Conservation (phyloP, 2,329 filamentous ascomycete genomes). For the Neurospora crassa region DNA sequence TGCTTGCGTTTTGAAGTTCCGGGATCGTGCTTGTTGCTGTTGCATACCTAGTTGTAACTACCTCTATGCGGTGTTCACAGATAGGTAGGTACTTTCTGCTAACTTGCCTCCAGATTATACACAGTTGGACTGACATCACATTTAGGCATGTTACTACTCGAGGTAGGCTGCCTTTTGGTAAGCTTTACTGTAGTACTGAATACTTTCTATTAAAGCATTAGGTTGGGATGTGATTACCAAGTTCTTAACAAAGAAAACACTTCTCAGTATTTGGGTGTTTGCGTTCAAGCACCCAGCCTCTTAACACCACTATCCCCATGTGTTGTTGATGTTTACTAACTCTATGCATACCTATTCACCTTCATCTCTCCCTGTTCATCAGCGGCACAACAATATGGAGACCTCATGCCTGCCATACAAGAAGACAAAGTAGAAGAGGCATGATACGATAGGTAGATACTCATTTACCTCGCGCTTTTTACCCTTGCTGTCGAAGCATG, state of each 20-base stretch:
- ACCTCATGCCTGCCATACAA: neutral
- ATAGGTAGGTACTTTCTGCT: neutral
- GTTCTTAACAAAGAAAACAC: neutral
- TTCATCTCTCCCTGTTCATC: neutral
- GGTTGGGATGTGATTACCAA: neutral
- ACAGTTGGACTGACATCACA: neutral
- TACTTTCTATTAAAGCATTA: no score
- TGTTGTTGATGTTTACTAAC: neutral
- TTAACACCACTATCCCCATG: neutral
- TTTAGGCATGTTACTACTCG: neutral
- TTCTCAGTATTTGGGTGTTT: neutral
- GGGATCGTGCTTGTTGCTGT: neutral
- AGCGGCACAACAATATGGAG: neutral
- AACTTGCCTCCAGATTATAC: neutral
- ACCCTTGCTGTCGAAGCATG: neutral
- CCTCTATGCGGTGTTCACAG: neutral
- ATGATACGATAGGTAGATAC: no score
- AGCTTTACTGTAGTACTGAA: no score
- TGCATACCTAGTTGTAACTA: neutral
- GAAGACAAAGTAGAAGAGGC: neutral
- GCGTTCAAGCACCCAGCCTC: neutral
- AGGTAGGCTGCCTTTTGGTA: neutral
- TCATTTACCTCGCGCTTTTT: neutral
- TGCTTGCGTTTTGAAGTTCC: neutral
- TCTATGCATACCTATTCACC: neutral